These are phyloP conservation scores for Arthrobotrys megalospora DNA, from an alignment of 2,329 filamentous ascomycete species.

Conservation along the genomic window DNA sequence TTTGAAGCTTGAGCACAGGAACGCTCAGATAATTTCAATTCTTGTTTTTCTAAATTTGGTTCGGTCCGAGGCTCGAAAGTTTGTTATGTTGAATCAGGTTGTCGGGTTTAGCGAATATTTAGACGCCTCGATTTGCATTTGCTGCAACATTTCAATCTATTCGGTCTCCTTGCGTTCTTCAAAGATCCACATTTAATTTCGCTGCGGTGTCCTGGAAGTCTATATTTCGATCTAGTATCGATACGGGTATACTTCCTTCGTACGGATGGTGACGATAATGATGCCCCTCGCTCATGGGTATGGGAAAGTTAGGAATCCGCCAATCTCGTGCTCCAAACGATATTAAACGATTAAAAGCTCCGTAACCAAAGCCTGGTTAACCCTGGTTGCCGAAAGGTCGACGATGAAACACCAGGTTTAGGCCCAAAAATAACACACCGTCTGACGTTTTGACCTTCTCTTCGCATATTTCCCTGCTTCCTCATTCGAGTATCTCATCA, in stretches of 20 bases:
- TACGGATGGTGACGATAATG: constrained; percentile 36
- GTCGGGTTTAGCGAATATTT: constrained; percentile 21
- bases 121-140: constrained; percentile 7
- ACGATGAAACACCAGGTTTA: constrained; percentile 47
- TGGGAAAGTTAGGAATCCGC: constrained; percentile 52
- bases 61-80: constrained; percentile 3
- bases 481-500: constrained; percentile 32
- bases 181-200: constrained; percentile 53
- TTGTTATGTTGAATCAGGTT: constrained; percentile 15
- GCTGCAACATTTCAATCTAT: constrained; percentile 21
- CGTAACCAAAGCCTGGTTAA: constrained; percentile 44
- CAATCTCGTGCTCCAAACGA: constrained; percentile 52
- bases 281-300: constrained; percentile 41
- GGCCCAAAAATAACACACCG: constrained; percentile 58
- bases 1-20: constrained; percentile 27
- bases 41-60: constrained; percentile 16
- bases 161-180: background rate
- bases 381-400: constrained; percentile 50
- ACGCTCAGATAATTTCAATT: constrained; percentile 30
- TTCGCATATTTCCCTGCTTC: constrained; percentile 30
- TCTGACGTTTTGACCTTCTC: constrained; percentile 61
- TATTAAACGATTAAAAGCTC: constrained; percentile 47
- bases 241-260: constrained; percentile 49
- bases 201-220: constrained; percentile 10
- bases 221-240: constrained; percentile 56